Percentiles rank a stretch among this genome's conserved stretches.
Conservation (phyloP, 2,329 filamentous ascomycete species). For the Neospermospora avenae region DNA sequence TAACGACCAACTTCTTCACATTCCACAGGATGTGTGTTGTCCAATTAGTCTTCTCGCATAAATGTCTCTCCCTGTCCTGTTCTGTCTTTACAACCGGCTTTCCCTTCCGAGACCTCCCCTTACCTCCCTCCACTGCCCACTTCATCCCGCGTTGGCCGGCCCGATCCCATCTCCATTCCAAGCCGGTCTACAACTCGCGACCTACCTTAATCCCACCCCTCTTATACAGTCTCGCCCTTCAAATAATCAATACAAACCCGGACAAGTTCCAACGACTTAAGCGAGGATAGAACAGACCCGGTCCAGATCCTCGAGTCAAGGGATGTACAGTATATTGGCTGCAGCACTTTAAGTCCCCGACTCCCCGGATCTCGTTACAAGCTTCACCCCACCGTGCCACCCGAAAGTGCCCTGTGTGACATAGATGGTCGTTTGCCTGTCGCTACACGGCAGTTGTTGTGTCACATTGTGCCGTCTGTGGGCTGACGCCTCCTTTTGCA, state of each 20-base stretch:
- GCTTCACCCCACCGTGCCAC: neutral
- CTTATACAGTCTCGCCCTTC: too few species aligned
- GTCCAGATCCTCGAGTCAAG: neutral
- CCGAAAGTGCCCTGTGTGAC: neutral
- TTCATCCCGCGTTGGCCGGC: neutral
- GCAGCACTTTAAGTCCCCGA: neutral
- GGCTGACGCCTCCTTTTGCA: neutral
- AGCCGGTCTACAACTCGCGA: too few species aligned
- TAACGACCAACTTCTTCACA: neutral
- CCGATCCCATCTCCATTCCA: neutral
- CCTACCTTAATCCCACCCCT: too few species aligned
- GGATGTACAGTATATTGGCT: neutral
- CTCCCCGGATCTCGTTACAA: neutral
- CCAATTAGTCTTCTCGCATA: slow-evolving; percentile 1
- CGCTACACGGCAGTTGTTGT: too few species aligned
- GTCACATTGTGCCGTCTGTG: neutral
- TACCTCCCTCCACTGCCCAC: neutral
- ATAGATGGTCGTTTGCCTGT: neutral
- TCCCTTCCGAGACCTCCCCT: neutral
- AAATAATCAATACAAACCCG: too few species aligned
- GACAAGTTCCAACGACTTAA: too few species aligned
- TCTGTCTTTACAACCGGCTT: too few species aligned
- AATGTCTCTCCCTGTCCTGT: neutral
- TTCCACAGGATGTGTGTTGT: neutral
- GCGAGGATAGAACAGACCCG: too few species aligned